Conservation (phyloP, 495 filamentous ascomycete genomes). For the Penicillium bovifimosum region DNA sequence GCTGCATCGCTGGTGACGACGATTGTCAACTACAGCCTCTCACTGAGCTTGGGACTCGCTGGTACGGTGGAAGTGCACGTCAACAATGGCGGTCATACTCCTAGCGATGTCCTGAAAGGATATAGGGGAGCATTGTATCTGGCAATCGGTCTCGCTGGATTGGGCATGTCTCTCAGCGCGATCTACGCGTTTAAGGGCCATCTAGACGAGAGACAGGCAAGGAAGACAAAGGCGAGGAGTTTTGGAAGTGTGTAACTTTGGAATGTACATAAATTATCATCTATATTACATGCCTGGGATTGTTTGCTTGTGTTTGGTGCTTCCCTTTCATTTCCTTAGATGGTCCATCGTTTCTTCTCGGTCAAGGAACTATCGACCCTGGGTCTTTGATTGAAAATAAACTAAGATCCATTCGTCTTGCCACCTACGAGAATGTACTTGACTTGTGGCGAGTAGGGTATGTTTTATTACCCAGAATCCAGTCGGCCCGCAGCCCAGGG, state of each 20-base stretch:
- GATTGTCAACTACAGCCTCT: conserved; percentile 58
- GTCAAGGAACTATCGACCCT: no score
- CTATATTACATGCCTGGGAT: background rate
- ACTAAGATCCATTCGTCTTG: no score
- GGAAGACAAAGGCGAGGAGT: background rate
- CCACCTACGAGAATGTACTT: no score
- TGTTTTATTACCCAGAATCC: no score
- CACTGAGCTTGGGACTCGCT: conserved; percentile 55
- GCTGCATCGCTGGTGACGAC: conserved; percentile 56
- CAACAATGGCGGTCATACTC: conserved; percentile 34
- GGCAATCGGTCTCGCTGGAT: conserved; percentile 24
- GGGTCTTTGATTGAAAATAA: no score
- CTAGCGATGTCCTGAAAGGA: conserved; percentile 22
- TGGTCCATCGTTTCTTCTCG: no score
- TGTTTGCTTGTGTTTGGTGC: no score
- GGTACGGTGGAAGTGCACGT: conserved; percentile 54
- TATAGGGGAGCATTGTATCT: conserved; percentile 33
- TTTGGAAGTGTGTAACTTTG: background rate
- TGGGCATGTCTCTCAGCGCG: conserved; percentile 17
- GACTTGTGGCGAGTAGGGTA: no score
- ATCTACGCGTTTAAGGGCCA: conserved; percentile 15
- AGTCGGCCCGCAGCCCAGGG: no score
- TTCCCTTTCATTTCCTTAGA: no score
- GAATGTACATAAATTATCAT: background rate
- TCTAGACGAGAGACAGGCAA: conserved; percentile 3